phyloP scores from a whole-genome alignment of 2,329 filamentous ascomycete genomes.

The Volutella citrinella region DNA sequence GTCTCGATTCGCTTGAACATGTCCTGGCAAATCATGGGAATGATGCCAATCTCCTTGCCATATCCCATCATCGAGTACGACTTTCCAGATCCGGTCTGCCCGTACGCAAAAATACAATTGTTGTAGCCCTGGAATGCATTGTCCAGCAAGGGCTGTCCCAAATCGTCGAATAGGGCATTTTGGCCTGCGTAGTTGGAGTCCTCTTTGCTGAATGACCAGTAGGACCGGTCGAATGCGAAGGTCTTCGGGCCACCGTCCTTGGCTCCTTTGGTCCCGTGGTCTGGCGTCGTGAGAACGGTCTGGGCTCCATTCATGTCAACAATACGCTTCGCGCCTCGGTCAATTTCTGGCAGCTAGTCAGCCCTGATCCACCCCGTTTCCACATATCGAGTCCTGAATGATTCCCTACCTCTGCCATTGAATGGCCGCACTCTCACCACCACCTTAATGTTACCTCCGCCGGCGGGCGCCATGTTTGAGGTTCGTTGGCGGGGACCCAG shows the following conservation, averaged over 20 bases:
- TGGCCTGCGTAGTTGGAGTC: conserved; percentile 86
- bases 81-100: conserved; percentile 97
- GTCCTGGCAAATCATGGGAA: conserved; percentile 93
- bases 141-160: conserved; percentile 87
- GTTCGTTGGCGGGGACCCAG: conserved; percentile 32
- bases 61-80: conserved; percentile 99
- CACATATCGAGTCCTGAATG: conserved; percentile 1
- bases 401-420: conserved; percentile 77
- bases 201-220: conserved; percentile 92
- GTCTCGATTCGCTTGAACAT: conserved; percentile 87
- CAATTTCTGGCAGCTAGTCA: conserved; percentile 63
- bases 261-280: conserved; percentile 58
- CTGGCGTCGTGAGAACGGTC: conserved; percentile 77
- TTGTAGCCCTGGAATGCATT: conserved; percentile 99
- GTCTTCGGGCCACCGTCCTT: conserved; percentile 75
- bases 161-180: conserved; percentile 80
- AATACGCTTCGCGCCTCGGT: conserved; percentile 91
- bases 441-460: conserved; percentile 98
- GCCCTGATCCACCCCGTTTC: conserved; percentile 5
- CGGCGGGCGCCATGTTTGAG: conserved; percentile 46
- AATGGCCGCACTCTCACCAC: conserved; percentile 96
- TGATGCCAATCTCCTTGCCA: conserved; percentile 91
- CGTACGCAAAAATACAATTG: conserved; percentile 99
- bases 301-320: conserved; percentile 94
- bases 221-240: conserved; percentile 95